Percentiles rank a stretch among this genome's conserved stretches.
Conservation (phyloP, 164 flowering plant species). For the Piper betle region DNA sequence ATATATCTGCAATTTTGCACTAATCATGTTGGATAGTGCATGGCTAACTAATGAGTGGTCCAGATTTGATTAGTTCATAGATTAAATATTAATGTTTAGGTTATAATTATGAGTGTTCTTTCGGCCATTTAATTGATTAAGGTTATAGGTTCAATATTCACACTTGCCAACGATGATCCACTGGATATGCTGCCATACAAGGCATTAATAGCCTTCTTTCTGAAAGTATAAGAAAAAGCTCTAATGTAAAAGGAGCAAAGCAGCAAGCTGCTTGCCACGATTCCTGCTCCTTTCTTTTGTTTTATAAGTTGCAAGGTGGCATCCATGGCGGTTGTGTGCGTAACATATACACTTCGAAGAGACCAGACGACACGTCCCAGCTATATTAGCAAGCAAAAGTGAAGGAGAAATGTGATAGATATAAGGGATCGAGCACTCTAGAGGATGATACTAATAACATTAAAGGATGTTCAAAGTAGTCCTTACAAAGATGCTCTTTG, state of each 20-base stretch:
- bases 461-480: slow-evolving; percentile 4
- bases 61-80: too few relatives aligned
- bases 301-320: neutral
- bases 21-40: too few relatives aligned
- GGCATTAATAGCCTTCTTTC: neutral
- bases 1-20: too few relatives aligned
- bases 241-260: neutral
- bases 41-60: too few relatives aligned
- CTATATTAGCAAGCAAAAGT: neutral
- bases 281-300: neutral
- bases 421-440: neutral
- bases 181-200: neutral
- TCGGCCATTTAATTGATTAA: too few relatives aligned
- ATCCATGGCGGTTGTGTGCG: slow-evolving; percentile 2
- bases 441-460: neutral
- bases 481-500: neutral
- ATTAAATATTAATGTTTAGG: too few relatives aligned
- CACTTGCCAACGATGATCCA: slow-evolving; percentile 1
- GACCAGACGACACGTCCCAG: too few relatives aligned
- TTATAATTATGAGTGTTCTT: too few relatives aligned
- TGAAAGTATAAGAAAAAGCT: neutral
- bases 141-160: neutral
- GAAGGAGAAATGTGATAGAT: neutral
- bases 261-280: neutral
- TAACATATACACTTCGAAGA: neutral